These are phyloP conservation scores for Cercophora sp. DNA, from an alignment of 495 filamentous ascomycete genomes.

Conservation along the genomic window DNA sequence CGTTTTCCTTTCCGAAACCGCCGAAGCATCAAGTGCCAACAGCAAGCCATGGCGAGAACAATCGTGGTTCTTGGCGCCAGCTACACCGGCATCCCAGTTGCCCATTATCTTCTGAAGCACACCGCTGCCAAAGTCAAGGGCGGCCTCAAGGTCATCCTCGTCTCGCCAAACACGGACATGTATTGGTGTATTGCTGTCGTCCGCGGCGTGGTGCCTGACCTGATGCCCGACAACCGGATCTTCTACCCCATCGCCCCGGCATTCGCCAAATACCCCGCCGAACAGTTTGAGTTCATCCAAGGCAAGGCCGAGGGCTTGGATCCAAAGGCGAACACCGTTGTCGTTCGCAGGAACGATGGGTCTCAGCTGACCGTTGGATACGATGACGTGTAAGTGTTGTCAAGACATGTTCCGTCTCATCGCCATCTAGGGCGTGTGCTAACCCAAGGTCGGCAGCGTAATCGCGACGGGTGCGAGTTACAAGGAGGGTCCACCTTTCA, in stretches of 20 bases:
- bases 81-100: constrained; percentile 53
- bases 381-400: constrained; percentile 45
- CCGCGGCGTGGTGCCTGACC: constrained; percentile 39
- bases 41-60: constrained; percentile 38
- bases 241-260: constrained; percentile 44
- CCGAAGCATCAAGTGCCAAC: no score
- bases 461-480: constrained; percentile 51
- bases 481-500: constrained; percentile 48
- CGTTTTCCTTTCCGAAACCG: no score
- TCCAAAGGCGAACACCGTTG: constrained; percentile 36
- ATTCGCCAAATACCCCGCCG: constrained; percentile 48
- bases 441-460: constrained; percentile 35
- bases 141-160: constrained; percentile 47
- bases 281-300: constrained; percentile 52
- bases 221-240: constrained; percentile 38
- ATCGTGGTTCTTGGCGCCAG: constrained; percentile 65
- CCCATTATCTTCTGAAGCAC: constrained; percentile 56
- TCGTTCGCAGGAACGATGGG: constrained; percentile 33
- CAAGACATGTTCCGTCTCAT: no score
- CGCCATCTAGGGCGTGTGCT: no score
- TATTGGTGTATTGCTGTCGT: constrained; percentile 46
- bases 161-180: constrained; percentile 52
- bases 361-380: constrained; percentile 36
- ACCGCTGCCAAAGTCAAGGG: constrained; percentile 30
- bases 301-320: constrained; percentile 54